Conservation (phyloP, 495 filamentous ascomycete genomes). For the Tetracladium marchalianum region DNA sequence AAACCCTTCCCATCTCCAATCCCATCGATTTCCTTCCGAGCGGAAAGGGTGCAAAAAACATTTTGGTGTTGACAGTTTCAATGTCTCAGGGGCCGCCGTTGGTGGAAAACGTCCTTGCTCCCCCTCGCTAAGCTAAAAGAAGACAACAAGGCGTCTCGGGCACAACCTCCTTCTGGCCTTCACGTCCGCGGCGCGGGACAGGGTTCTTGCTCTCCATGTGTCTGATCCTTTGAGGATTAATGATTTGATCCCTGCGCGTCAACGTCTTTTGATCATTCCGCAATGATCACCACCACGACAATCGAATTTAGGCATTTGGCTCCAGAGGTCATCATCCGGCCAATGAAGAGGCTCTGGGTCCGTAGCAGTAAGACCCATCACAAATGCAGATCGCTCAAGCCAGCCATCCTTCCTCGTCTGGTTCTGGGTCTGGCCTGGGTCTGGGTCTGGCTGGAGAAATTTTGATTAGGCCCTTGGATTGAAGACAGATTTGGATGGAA, state of each 20-base stretch:
- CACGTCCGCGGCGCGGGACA: slow-evolving; percentile 9
- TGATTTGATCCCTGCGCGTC: slow-evolving; percentile 6
- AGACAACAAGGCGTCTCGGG: not conserved
- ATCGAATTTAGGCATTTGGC: slow-evolving; percentile 17
- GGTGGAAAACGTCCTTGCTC: no score
- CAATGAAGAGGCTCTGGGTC: slow-evolving; percentile 8
- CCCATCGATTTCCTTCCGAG: no score
- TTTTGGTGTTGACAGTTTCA: no score
- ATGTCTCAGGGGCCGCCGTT: no score
- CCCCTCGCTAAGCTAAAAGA: no score
- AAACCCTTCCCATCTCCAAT: no score
- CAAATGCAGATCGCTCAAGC: slow-evolving; percentile 20
- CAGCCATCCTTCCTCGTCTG: slow-evolving; percentile 17
- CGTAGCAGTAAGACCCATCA: slow-evolving; percentile 5
- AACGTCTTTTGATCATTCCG: slow-evolving; percentile 14
- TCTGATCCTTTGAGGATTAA: not conserved
- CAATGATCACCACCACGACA: slow-evolving; percentile 18
- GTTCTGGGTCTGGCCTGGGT: slow-evolving; percentile 3
- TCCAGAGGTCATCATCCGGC: not conserved
- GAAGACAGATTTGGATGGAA: slow-evolving; percentile 1
- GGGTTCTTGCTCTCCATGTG: not conserved
- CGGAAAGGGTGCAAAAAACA: no score
- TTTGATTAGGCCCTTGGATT: slow-evolving; percentile 4
- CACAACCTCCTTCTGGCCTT: slow-evolving; percentile 8
- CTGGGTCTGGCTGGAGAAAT: slow-evolving; percentile 5